Evolutionary conservation across 768 basidiomycete species (phyloP).

Genomic region (Naganishia vaughanmartiniae): DNA sequence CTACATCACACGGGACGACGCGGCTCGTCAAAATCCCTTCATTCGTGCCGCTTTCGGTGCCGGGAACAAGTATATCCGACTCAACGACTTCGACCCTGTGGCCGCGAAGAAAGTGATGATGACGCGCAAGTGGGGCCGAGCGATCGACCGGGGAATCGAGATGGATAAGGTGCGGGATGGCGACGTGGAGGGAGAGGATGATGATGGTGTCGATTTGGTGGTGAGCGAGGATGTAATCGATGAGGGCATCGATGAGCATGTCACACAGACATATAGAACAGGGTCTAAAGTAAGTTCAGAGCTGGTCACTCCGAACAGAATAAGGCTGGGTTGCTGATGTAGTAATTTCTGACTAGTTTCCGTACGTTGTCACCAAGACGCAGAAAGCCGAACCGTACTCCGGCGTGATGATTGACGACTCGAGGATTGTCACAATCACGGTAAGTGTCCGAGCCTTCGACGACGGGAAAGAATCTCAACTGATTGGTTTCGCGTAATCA

Average conservation of each 20-base stretch:
- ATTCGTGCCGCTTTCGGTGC: neutral
- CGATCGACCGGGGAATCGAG: constrained; percentile 4
- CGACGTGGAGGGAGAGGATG: constrained; percentile 23
- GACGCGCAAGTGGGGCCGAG: constrained; percentile 22
- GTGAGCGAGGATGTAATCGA: constrained; percentile 33
- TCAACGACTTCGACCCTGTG: constrained; percentile 49
- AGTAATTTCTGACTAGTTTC: constrained; percentile 6
- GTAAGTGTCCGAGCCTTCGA: constrained; percentile 24
- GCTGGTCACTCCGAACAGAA: no score
- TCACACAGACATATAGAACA: constrained; percentile 4
- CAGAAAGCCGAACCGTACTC: constrained; percentile 19
- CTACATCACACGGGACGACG: neutral
- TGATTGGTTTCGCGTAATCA: neutral
- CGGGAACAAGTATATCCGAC: constrained; percentile 24
- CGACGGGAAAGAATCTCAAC: neutral
- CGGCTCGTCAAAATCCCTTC: constrained; percentile 11
- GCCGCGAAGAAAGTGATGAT: constrained; percentile 34
- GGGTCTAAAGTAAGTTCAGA: constrained; percentile 17
- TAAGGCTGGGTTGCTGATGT: neutral
- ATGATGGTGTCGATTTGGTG: constrained; percentile 32
- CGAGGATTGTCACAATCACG: constrained; percentile 29
- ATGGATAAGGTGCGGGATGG: constrained; percentile 24
- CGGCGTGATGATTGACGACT: constrained; percentile 33
- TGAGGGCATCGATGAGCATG: constrained; percentile 7
- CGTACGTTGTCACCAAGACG: constrained; percentile 23